Evolutionary conservation across 495 filamentous ascomycete genomes (phyloP), one percentile per base, ranked within the genome.

Genomic region (Trichoderma erinaceum): DNA sequence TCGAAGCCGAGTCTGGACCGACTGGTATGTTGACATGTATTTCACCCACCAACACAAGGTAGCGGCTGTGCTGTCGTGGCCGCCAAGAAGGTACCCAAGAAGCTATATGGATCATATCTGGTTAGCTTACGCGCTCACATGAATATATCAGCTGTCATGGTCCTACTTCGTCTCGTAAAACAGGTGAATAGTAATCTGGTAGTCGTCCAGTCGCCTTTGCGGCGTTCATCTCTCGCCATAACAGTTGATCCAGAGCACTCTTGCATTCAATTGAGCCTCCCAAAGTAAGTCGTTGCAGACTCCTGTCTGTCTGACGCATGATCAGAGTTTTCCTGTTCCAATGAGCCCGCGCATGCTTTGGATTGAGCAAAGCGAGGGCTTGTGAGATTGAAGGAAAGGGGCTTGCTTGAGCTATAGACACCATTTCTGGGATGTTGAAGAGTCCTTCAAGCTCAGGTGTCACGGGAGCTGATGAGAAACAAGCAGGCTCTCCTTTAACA

Each of bases 1-100:
- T 5, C 77, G 69, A 2, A 79, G 64, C 12, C 71, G 70, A 6
- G 61, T 50, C 68, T 78, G 77, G 13, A 73, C 70, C 11, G 68
- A 43, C 38, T 58, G 76, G 43, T 73, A 56, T 18, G 72, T 69
- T 16, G 74, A 58, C 2, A 79, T 66, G 25, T 72, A 65, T 63
- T 77, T 78, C 15, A 78, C 29, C 44, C 48, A 25, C 68, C 68
- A 65, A 13, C 38, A 41, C 27, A 69, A 21, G 23, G 69, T 68
- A 4, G 67, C 71, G 7, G 66, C 52, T n/a, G 70, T 72, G 15
- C 72, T 75, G 13, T 75, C 72, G 66, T 75, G 74, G n/a, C 70
- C 74, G 16, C 25, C 71, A 13, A 73, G 4, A 16, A 74, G 41
- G 66, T 69, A 72, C 11, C 74, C 74, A 43, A 76, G 74, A n/a